Evolutionary conservation across 805 yeast genomes (phyloP).

Genomic region (Saturnispora dispora): DNA sequence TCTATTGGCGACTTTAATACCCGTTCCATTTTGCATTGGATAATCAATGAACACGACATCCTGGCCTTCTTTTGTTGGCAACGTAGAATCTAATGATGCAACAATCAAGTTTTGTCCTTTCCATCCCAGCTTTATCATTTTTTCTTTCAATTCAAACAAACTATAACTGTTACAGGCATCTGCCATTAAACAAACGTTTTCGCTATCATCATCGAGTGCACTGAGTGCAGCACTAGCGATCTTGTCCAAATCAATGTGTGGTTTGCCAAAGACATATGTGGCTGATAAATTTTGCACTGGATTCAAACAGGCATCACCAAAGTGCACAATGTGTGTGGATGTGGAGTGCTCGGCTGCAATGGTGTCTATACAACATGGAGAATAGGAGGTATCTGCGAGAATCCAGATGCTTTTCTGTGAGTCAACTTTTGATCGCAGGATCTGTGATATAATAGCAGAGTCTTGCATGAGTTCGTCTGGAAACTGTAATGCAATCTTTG

Average conservation of each 20-base stretch:
- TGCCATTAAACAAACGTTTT: conserved; percentile 57
- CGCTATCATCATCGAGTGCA: conserved; percentile 31
- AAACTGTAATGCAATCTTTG: conserved; percentile 72
- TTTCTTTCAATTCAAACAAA: conserved; percentile 32
- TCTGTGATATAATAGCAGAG: conserved; percentile 59
- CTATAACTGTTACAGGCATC: conserved; percentile 57
- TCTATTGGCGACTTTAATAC: conserved; percentile 25
- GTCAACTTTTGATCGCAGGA: conserved; percentile 35
- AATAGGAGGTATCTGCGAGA: conserved; percentile 91
- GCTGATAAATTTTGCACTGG: conserved; percentile 67
- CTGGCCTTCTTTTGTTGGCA: conserved; percentile 13
- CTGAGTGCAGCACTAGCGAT: conserved; percentile 34
- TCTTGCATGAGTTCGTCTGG: conserved; percentile 78
- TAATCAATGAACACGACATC: conserved; percentile 21
- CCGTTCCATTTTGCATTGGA: not conserved
- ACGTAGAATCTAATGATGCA: conserved; percentile 31
- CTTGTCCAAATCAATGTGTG: conserved; percentile 37
- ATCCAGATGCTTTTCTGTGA: conserved; percentile 48
- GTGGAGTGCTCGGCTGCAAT: conserved; percentile 91
- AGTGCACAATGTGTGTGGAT: conserved; percentile 81
- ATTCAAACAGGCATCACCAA: conserved; percentile 90
- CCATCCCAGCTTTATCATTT: conserved; percentile 17
- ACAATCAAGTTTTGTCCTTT: conserved; percentile 23
- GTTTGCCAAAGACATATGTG: conserved; percentile 70
- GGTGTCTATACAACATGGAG: conserved; percentile 93